Evolutionary conservation across 768 basidiomycete genomes (phyloP).

Genomic region (Coprinellus aureogranulatus): DNA sequence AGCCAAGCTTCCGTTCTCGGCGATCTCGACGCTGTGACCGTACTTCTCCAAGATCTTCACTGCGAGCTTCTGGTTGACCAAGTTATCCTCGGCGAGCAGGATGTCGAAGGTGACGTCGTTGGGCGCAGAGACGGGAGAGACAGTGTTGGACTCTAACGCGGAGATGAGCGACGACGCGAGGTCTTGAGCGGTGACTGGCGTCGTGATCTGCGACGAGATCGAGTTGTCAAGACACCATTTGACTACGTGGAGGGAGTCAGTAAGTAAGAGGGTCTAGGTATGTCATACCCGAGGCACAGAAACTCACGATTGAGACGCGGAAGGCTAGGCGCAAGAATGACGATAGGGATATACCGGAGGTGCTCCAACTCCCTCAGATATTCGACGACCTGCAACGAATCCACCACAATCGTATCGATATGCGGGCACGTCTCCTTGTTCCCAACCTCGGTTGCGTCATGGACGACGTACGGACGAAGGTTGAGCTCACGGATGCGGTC

Average conservation of each 20-base stretch:
- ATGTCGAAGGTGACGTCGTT: conserved; percentile 90
- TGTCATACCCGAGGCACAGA: background rate
- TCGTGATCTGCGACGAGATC: conserved; percentile 91
- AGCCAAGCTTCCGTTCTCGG: conserved; percentile 93
- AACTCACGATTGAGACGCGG: conserved; percentile 71
- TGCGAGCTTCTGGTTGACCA: conserved; percentile 94
- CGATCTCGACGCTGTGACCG: conserved; percentile 93
- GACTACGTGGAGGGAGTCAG: conserved; percentile 41
- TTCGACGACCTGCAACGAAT: conserved; percentile 83
- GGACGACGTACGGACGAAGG: conserved; percentile 72
- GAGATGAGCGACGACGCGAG: conserved; percentile 89
- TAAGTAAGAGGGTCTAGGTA: background rate
- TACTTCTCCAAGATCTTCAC: conserved; percentile 96
- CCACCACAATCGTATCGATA: conserved; percentile 94
- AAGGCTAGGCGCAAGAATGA: conserved; percentile 79
- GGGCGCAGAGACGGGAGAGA: conserved; percentile 80
- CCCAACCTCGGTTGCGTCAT: conserved; percentile 75
- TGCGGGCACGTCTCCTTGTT: conserved; percentile 81
- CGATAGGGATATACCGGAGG: conserved; percentile 93
- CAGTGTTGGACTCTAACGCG: conserved; percentile 92
- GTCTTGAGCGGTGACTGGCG: conserved; percentile 84
- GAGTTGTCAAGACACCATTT: conserved; percentile 98
- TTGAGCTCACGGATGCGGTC: conserved; percentile 76
- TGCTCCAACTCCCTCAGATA: conserved; percentile 89
- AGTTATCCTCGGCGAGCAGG: conserved; percentile 93